These are phyloP conservation scores for Cryptococcus sp. DNA, from an alignment of 1,284 basidiomycete species.

Conservation along the genomic window DNA sequence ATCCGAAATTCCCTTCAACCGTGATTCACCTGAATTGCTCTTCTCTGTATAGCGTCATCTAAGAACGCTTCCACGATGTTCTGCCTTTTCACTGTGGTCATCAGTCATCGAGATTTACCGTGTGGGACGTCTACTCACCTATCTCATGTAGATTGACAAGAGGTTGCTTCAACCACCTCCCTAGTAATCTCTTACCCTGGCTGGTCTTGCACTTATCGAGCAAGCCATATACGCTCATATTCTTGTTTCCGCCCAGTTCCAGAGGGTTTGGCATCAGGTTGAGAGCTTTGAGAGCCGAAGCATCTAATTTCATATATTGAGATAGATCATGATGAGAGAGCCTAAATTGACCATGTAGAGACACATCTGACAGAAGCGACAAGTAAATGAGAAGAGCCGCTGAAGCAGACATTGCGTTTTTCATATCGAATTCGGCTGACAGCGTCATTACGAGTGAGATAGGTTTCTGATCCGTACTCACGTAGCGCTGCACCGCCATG, in stretches of 20 bases:
- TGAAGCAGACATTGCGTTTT: slow-evolving; percentile 72
- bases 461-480: slow-evolving; percentile 48
- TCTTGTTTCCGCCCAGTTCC: slow-evolving; percentile 58
- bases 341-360: slow-evolving; percentile 76
- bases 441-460: background rate
- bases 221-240: slow-evolving; percentile 81
- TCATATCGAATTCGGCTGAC: slow-evolving; percentile 72
- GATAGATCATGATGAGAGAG: slow-evolving; percentile 84
- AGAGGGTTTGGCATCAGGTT: slow-evolving; percentile 74
- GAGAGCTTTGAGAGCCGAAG: slow-evolving; percentile 85
- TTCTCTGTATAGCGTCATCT: slow-evolving; percentile 68
- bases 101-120: background rate
- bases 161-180: slow-evolving; percentile 95
- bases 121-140: slow-evolving; percentile 53
- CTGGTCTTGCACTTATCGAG: slow-evolving; percentile 95
- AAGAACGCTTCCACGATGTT: slow-evolving; percentile 82
- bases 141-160: slow-evolving; percentile 92
- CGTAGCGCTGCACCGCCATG: slow-evolving; percentile 51
- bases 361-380: slow-evolving; percentile 70
- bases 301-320: slow-evolving; percentile 94
- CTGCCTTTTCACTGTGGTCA: slow-evolving; percentile 53
- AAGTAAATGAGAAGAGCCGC: slow-evolving; percentile 81
- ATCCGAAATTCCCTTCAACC: background rate
- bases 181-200: slow-evolving; percentile 86
- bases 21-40: slow-evolving; percentile 61